Conservation (phyloP, 345 rosid genomes). For the Eucalyptus cladocalyx region DNA sequence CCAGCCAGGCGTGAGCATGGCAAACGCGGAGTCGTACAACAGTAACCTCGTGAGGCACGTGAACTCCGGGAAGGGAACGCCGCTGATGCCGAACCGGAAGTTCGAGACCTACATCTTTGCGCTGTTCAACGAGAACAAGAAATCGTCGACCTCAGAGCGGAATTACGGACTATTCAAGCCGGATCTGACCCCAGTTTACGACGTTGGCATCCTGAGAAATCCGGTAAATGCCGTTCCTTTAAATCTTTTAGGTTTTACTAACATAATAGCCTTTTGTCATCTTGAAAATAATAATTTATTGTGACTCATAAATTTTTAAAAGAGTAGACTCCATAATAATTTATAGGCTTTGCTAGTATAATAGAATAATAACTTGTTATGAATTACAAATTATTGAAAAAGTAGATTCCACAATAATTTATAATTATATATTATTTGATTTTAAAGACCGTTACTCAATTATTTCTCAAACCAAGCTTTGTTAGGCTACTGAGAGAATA, state of each 20-base stretch:
- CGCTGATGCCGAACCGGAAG: slow-evolving; percentile 77
- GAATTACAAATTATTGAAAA: too few species aligned
- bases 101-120: slow-evolving; percentile 81
- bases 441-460: too few species aligned
- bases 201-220: slow-evolving; percentile 47
- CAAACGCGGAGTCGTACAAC: slow-evolving; percentile 74
- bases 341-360: too few species aligned
- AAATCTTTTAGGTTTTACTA: neutral
- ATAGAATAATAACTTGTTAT: too few species aligned
- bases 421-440: too few species aligned
- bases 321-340: too few species aligned
- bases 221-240: neutral
- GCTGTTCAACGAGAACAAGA: slow-evolving; percentile 69
- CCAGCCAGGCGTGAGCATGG: slow-evolving; percentile 49
- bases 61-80: slow-evolving; percentile 61
- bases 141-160: slow-evolving; percentile 50
- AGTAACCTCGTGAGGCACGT: slow-evolving; percentile 74
- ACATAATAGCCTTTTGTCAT: too few species aligned
- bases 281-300: too few species aligned
- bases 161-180: slow-evolving; percentile 67
- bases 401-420: too few species aligned
- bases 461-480: too few species aligned
- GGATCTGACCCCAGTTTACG: slow-evolving; percentile 57
- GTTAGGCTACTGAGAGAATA: too few species aligned
- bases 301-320: too few species aligned